Evolutionary conservation across 495 filamentous ascomycete genomes (phyloP).

Genomic region (Aspergillus diversus): DNA sequence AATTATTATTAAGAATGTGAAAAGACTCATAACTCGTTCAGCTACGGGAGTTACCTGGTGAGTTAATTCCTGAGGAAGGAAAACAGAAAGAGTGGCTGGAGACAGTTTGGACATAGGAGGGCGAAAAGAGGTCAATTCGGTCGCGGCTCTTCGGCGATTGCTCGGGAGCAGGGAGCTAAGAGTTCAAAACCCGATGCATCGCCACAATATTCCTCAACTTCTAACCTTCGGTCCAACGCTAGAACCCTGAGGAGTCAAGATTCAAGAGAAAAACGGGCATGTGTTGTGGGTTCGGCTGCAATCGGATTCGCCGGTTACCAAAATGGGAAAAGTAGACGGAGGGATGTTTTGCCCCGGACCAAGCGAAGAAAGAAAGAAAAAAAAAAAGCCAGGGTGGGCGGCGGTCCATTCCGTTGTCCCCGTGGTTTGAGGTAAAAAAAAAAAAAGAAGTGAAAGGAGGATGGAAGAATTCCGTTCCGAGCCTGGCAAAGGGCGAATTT

Average conservation of each 20-base stretch:
- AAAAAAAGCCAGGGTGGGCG: neutral
- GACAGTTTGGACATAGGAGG: no score
- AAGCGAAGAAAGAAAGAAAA: neutral
- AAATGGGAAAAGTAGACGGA: neutral
- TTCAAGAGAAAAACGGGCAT: neutral
- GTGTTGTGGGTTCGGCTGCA: neutral
- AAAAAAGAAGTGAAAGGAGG: neutral
- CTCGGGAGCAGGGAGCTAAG: slow-evolving; percentile 3
- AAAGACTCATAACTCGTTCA: no score
- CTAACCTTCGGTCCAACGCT: slow-evolving; percentile 16
- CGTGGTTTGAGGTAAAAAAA: neutral
- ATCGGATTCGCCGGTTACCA: slow-evolving; percentile 4
- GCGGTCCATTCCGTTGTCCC: neutral
- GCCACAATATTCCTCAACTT: slow-evolving; percentile 16
- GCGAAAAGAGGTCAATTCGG: neutral
- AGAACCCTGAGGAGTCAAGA: neutral
- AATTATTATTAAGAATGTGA: no score
- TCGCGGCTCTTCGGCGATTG: slow-evolving; percentile 15
- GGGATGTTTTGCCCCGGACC: neutral
- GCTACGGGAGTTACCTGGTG: no score
- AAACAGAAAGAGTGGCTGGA: no score
- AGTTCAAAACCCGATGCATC: slow-evolving; percentile 3
- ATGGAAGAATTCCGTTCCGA: neutral
- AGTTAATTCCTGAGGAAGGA: no score
- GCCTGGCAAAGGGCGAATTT: neutral